Conservation (phyloP, 2,329 filamentous ascomycete genomes). For the Exutisphaerella laricina region DNA sequence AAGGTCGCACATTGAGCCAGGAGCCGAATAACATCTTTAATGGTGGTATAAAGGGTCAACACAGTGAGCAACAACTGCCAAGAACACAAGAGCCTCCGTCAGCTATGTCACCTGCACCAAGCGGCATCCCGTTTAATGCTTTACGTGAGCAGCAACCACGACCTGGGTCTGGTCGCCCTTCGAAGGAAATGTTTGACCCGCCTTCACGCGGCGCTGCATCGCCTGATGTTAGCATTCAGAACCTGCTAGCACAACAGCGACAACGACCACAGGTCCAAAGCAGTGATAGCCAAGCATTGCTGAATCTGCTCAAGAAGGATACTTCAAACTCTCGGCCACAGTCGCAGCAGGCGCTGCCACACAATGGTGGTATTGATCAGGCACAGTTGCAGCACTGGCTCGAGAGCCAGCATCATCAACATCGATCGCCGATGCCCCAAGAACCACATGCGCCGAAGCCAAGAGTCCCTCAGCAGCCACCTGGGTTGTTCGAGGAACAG, state of each 20-base stretch:
- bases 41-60: slow-evolving; percentile 10
- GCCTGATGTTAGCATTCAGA: slow-evolving; percentile 32
- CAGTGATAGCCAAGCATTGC: slow-evolving; percentile 71
- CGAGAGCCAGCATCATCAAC: slow-evolving; percentile 20
- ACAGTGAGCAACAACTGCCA: slow-evolving; percentile 10
- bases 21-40: slow-evolving; percentile 8
- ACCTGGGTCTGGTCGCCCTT: slow-evolving; percentile 20
- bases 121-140: slow-evolving; percentile 21
- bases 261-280: slow-evolving; percentile 45
- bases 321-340: slow-evolving; percentile 28
- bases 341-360: slow-evolving; percentile 29
- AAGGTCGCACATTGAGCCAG: slow-evolving; percentile 5
- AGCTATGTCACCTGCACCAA: slow-evolving; percentile 20
- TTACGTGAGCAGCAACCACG: slow-evolving; percentile 21
- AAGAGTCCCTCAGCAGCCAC: slow-evolving; percentile 28
- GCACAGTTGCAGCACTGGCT: slow-evolving; percentile 33
- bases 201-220: slow-evolving; percentile 28
- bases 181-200: slow-evolving; percentile 25
- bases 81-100: slow-evolving; percentile 12
- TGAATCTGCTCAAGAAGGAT: slow-evolving; percentile 61
- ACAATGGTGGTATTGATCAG: slow-evolving; percentile 21
- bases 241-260: slow-evolving; percentile 36
- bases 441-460: slow-evolving; percentile 37
- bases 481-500: slow-evolving; percentile 34
- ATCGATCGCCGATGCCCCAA: slow-evolving; percentile 13